Evolutionary conservation across 2,329 filamentous ascomycete genomes (phyloP).

Genomic region (Stachybotrys elegans): DNA sequence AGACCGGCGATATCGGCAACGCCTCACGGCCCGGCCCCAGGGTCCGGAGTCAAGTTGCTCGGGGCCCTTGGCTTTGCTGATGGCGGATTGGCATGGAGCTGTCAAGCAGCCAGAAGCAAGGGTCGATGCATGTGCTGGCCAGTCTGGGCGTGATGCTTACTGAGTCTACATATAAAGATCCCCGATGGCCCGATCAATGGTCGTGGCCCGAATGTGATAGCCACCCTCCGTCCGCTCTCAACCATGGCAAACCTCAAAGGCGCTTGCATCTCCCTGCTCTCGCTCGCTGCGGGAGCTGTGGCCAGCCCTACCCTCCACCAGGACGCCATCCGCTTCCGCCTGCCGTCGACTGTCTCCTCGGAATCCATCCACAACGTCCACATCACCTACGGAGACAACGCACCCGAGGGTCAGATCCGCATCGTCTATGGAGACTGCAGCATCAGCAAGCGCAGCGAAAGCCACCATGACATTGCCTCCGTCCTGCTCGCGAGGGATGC

Average conservation of each 20-base stretch:
- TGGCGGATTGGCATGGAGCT: too few relatives aligned
- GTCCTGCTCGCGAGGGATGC: conserved; percentile 7
- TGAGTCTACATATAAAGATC: too few relatives aligned
- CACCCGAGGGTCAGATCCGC: conserved; percentile 10
- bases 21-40: too few relatives aligned
- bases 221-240: too few relatives aligned
- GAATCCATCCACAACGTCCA: conserved; percentile 12
- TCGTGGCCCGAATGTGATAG: too few relatives aligned
- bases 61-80: too few relatives aligned
- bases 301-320: conserved; percentile 1
- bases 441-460: conserved; percentile 7
- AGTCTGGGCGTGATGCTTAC: too few relatives aligned
- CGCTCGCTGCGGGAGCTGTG: conserved; percentile 2
- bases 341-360: neutral
- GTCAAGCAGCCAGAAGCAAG: too few relatives aligned
- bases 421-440: conserved; percentile 15
- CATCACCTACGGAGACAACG: conserved; percentile 12
- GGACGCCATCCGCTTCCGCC: neutral
- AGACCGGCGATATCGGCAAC: too few relatives aligned
- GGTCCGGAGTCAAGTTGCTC: too few relatives aligned
- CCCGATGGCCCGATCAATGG: too few relatives aligned
- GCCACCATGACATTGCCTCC: conserved; percentile 11
- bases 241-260: conserved; percentile 1
- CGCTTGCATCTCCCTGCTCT: conserved; percentile 4
- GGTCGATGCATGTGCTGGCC: too few relatives aligned